phyloP scores from a whole-genome alignment of 768 basidiomycete species.

The Psilocybe azurescens region DNA sequence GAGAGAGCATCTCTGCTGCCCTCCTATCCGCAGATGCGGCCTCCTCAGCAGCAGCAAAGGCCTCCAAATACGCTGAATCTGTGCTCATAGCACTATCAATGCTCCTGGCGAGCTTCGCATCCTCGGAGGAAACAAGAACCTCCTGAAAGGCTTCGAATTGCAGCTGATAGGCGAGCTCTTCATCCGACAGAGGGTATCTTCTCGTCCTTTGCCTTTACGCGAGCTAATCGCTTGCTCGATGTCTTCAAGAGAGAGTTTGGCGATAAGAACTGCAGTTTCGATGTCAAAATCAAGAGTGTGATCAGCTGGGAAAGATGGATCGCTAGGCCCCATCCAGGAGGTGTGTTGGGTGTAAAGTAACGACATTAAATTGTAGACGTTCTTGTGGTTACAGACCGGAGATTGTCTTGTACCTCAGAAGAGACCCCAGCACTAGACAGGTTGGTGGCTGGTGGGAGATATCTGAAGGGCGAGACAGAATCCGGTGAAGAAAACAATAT shows the following conservation, averaged over 20 bases:
- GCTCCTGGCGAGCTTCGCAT: conserved; percentile 41
- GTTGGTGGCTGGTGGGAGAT: conserved; percentile 2
- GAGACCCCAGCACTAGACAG: background rate
- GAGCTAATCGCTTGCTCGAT: conserved; percentile 32
- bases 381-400: background rate
- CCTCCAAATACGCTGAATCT: conserved; percentile 31
- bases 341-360: background rate
- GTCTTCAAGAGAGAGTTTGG: conserved; percentile 40
- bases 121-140: conserved; percentile 29
- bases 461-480: conserved; percentile 19
- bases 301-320: background rate
- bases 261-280: conserved; percentile 37
- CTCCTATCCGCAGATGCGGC: conserved; percentile 40
- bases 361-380: background rate
- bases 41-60: conserved; percentile 30
- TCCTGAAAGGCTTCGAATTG: conserved; percentile 35
- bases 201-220: conserved; percentile 38
- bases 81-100: conserved; percentile 38
- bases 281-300: conserved; percentile 28
- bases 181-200: conserved; percentile 35
- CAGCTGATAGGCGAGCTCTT: conserved; percentile 43
- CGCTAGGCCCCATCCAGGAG: background rate
- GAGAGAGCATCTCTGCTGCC: conserved; percentile 18
- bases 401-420: conserved; percentile 16
- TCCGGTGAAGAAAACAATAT: background rate